Evolutionary conservation across 176 grass and related monocot genomes (phyloP).

Genomic region (Chloris gayana): DNA sequence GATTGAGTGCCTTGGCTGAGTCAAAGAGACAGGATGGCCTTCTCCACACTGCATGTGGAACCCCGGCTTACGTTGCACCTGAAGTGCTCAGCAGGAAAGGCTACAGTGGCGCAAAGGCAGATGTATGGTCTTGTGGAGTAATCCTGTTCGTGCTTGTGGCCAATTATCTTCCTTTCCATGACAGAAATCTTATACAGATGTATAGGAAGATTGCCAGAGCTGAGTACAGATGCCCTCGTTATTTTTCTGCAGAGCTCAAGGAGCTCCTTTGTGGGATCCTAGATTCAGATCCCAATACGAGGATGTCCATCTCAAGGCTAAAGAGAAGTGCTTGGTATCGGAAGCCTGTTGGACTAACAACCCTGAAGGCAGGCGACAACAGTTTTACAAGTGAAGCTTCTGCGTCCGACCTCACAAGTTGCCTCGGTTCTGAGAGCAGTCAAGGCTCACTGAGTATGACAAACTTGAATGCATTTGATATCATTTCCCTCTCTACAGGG

Average conservation of each 20-base stretch:
- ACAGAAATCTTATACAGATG: slow-evolving; percentile 90
- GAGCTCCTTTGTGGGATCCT: slow-evolving; percentile 79
- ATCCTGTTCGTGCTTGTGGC: slow-evolving; percentile 85
- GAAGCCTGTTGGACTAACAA: slow-evolving; percentile 14
- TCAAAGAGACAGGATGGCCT: slow-evolving; percentile 79
- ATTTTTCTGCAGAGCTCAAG: slow-evolving; percentile 64
- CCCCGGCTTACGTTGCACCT: slow-evolving; percentile 93
- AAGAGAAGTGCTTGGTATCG: slow-evolving; percentile 74
- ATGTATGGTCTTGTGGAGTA: slow-evolving; percentile 90
- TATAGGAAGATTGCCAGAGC: slow-evolving; percentile 82
- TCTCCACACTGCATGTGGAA: slow-evolving; percentile 88
- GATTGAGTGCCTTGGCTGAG: slow-evolving; percentile 82
- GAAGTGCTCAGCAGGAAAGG: slow-evolving; percentile 84
- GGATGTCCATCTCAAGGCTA: slow-evolving; percentile 78
- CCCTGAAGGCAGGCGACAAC: slow-evolving; percentile 15
- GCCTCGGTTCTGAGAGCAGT: slow-evolving; percentile 49
- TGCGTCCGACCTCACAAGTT: slow-evolving; percentile 12
- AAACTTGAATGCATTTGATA: slow-evolving; percentile 91
- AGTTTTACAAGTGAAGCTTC: slow-evolving; percentile 18
- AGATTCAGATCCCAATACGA: slow-evolving; percentile 67
- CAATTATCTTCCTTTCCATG: slow-evolving; percentile 91
- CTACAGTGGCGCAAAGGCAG: slow-evolving; percentile 83
- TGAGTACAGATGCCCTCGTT: slow-evolving; percentile 73
- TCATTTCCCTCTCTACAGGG: slow-evolving; percentile 82
- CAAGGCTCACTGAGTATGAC: slow-evolving; percentile 51